Evolutionary conservation across 2,329 filamentous ascomycete species (phyloP).

Genomic region (Phoma herbarum): DNA sequence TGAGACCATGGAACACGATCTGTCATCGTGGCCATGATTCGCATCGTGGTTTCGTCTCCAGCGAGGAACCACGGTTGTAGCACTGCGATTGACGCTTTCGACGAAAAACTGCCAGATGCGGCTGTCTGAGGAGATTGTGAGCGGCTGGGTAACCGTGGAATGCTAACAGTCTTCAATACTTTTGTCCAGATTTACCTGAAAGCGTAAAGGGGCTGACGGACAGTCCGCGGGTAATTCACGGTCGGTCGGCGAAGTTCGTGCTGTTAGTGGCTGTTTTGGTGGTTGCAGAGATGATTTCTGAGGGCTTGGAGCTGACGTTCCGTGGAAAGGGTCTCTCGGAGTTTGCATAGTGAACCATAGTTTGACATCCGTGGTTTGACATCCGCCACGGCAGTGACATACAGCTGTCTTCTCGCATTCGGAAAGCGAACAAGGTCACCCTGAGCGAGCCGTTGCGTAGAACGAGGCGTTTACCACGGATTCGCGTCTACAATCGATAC

Average conservation of each 20-base stretch:
- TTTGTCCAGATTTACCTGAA: background rate
- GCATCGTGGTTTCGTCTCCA: background rate
- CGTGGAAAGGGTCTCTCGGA: constrained; percentile 4
- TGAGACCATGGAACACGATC: background rate
- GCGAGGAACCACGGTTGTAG: background rate
- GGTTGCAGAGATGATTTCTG: background rate
- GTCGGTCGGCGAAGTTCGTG: background rate
- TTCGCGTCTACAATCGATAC: constrained; percentile 4
- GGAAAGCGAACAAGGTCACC: background rate
- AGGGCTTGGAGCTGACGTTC: constrained; percentile 5
- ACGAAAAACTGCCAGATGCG: background rate
- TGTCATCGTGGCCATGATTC: background rate
- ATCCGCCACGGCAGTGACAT: background rate
- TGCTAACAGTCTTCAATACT: background rate
- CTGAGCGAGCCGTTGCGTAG: background rate
- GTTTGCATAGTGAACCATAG: constrained; percentile 1
- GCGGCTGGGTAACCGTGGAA: constrained; percentile 5
- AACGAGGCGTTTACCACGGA: background rate
- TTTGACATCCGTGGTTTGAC: constrained; percentile 1
- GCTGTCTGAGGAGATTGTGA: constrained; percentile 1
- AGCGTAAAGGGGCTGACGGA: background rate
- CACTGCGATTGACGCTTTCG: background rate
- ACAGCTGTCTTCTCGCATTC: background rate
- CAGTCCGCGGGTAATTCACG: background rate
- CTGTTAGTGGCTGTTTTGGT: background rate